Evolutionary conservation across 345 rosid genomes (phyloP).

Genomic region (Arabidopsis arenosa): DNA sequence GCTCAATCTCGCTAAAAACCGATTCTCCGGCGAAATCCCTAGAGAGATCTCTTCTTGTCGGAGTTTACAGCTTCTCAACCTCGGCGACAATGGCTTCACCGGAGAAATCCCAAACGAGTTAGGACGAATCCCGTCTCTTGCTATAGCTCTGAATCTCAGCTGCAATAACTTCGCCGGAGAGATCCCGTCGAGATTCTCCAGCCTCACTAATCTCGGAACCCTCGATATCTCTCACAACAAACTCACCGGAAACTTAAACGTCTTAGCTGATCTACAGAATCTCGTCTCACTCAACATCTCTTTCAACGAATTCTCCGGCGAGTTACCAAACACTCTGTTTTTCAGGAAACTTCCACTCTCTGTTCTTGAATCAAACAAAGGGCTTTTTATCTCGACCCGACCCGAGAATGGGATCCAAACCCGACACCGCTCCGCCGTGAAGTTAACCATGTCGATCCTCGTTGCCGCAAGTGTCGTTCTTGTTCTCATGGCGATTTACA

Average conservation of each 20-base stretch:
- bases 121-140: constrained; percentile 75
- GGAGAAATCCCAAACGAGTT: constrained; percentile 83
- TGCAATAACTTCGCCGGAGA: constrained; percentile 68
- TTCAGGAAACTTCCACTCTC: constrained; percentile 78
- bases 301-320: constrained; percentile 87
- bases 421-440: constrained; percentile 56
- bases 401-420: constrained; percentile 47
- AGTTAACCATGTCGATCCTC: constrained; percentile 66
- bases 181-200: constrained; percentile 75
- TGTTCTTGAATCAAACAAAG: constrained; percentile 72
- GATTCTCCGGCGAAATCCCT: constrained; percentile 71
- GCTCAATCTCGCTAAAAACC: constrained; percentile 74
- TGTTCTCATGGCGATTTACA: constrained; percentile 63
- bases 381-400: constrained; percentile 61
- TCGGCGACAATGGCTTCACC: constrained; percentile 70
- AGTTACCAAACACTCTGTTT: constrained; percentile 80
- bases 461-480: constrained; percentile 67
- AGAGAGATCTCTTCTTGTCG: constrained; percentile 71
- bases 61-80: constrained; percentile 73
- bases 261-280: constrained; percentile 70
- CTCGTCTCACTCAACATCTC: constrained; percentile 93
- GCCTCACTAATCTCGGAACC: constrained; percentile 70
- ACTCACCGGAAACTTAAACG: constrained; percentile 66
- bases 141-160: constrained; percentile 90
- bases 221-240: constrained; percentile 88